These are phyloP conservation scores for Raddia guianensis DNA, from an alignment of 176 grass and related monocot genomes.

Conservation along the genomic window DNA sequence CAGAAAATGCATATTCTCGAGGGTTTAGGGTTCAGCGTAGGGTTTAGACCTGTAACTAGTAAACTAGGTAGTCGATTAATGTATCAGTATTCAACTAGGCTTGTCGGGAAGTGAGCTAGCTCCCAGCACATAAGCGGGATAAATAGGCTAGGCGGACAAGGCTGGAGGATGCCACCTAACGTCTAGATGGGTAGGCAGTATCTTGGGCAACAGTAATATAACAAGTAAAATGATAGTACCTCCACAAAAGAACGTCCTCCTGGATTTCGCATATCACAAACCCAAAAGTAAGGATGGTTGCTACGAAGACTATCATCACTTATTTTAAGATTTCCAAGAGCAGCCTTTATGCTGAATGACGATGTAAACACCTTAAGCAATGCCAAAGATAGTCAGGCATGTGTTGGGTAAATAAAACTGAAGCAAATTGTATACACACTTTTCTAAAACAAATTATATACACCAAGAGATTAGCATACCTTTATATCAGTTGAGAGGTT, in stretches of 20 bases:
- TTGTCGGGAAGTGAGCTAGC: too few relatives aligned
- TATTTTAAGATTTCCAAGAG: slow-evolving; percentile 99
- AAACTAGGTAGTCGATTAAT: slow-evolving; percentile 1
- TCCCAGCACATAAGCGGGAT: too few relatives aligned
- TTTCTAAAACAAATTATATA: slow-evolving; percentile 16
- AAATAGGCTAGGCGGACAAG: too few relatives aligned
- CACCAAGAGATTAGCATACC: slow-evolving; percentile 46
- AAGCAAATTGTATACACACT: slow-evolving; percentile 5
- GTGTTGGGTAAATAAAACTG: slow-evolving; percentile 24
- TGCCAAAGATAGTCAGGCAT: slow-evolving; percentile 40
- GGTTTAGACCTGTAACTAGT: background rate
- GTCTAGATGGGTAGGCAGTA: too few relatives aligned
- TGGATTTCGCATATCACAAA: slow-evolving; percentile 97
- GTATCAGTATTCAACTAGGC: too few relatives aligned
- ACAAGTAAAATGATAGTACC: slow-evolving; percentile 52
- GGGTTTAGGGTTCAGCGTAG: too few relatives aligned
- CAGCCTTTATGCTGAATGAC: slow-evolving; percentile 96
- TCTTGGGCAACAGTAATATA: background rate
- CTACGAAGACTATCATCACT: slow-evolving; percentile 84
- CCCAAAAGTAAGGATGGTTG: slow-evolving; percentile 90
- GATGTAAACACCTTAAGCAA: slow-evolving; percentile 79
- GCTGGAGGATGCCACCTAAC: too few relatives aligned
- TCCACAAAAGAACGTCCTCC: slow-evolving; percentile 94
- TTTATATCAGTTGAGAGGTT: slow-evolving; percentile 91
- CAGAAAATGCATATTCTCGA: slow-evolving; percentile 20